Evolutionary conservation across 2,329 filamentous ascomycete species (phyloP).

Genomic region (Colletotrichum eremochloae): DNA sequence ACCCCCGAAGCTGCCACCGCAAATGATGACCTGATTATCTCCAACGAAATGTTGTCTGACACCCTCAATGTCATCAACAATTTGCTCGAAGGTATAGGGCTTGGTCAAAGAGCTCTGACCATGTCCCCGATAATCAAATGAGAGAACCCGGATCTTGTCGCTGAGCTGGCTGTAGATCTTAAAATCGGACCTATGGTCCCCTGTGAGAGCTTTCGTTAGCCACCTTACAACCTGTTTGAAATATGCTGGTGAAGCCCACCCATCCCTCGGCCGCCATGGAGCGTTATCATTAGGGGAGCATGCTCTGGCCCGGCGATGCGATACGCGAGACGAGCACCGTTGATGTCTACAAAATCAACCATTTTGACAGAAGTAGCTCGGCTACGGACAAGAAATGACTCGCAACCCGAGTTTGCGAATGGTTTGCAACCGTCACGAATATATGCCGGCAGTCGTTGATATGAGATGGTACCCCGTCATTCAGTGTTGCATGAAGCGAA

Average conservation of each 20-base stretch:
- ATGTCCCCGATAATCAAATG: constrained; percentile 55
- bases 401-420: not conserved
- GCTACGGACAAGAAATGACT: not conserved
- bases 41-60: constrained; percentile 49
- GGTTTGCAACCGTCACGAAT: not conserved
- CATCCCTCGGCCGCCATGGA: constrained; percentile 55
- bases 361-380: not conserved
- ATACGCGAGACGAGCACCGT: constrained; percentile 52
- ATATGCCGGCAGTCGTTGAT: not conserved
- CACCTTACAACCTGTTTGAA: not conserved
- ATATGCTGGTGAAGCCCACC: constrained; percentile 43
- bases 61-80: constrained; percentile 54
- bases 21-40: constrained; percentile 48
- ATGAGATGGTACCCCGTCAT: not conserved
- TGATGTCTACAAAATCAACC: constrained; percentile 49
- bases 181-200: constrained; percentile 52
- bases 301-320: constrained; percentile 47
- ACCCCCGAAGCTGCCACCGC: constrained; percentile 56
- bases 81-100: constrained; percentile 53
- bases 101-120: constrained; percentile 51
- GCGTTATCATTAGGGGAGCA: constrained; percentile 52
- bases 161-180: constrained; percentile 49
- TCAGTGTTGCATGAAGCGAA: not conserved
- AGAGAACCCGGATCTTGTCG: constrained; percentile 49
- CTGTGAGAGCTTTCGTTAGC: constrained; percentile 39